Evolutionary conservation across 768 basidiomycete genomes (phyloP).

Genomic region (Strobilomyces confusus): DNA sequence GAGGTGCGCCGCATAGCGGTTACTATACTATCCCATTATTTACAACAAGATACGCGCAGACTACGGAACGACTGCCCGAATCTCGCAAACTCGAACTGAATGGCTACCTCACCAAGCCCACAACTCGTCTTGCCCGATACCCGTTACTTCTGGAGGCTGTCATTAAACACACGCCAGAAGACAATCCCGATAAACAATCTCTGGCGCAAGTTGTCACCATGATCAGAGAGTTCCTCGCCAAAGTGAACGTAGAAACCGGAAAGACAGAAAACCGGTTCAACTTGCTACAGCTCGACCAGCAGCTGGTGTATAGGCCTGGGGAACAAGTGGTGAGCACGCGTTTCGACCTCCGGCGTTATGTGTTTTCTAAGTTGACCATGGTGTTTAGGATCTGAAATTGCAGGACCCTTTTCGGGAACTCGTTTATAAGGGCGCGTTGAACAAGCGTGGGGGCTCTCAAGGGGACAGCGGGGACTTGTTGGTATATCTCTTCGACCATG

Average conservation of each 20-base stretch:
- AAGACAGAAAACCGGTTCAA: constrained; percentile 97
- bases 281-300: constrained; percentile 87
- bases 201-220: constrained; percentile 75
- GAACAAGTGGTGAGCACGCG: constrained; percentile 74
- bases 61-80: constrained; percentile 88
- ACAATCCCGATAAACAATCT: constrained; percentile 76
- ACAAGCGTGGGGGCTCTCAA: constrained; percentile 70
- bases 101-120: constrained; percentile 97
- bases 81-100: constrained; percentile 96
- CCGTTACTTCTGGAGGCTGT: constrained; percentile 91
- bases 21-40: not conserved
- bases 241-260: constrained; percentile 91
- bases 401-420: constrained; percentile 87
- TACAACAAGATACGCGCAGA: constrained; percentile 38
- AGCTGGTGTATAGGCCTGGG: constrained; percentile 83
- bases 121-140: constrained; percentile 95
- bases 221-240: constrained; percentile 76
- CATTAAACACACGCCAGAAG: constrained; percentile 86
- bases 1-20: constrained; percentile 54
- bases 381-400: constrained; percentile 71
- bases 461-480: constrained; percentile 84
- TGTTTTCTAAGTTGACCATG: not conserved
- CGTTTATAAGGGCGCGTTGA: constrained; percentile 85
- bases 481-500: constrained; percentile 96
- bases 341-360: not conserved